A percentile compares a stretch with the other conserved stretches of the same genome.
These are phyloP conservation scores for Lithospermum erythrorhizon DNA, from an alignment of 257 asterid genomes.

Conservation along the genomic window DNA sequence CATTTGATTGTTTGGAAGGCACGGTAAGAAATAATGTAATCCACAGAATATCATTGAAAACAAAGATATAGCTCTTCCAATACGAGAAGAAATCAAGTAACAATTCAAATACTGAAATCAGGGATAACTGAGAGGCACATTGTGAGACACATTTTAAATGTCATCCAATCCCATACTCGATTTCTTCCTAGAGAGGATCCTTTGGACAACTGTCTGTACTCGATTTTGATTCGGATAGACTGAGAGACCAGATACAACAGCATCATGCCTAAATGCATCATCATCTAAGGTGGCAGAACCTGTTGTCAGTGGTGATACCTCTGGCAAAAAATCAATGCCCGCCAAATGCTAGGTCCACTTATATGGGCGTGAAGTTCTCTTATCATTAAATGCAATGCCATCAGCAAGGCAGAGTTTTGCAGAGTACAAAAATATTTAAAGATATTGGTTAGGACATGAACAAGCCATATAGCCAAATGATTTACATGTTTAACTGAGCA, in stretches of 20 bases:
- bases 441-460: slow-evolving; percentile 11
- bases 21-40: neutral
- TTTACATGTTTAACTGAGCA: too few relatives aligned
- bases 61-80: neutral
- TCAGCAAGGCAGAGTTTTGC: slow-evolving; percentile 65
- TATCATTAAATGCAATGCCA: slow-evolving; percentile 57
- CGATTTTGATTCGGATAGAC: slow-evolving; percentile 81
- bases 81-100: neutral
- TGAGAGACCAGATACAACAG: slow-evolving; percentile 56
- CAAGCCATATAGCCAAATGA: slow-evolving; percentile 11
- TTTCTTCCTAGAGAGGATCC: slow-evolving; percentile 76
- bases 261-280: slow-evolving; percentile 42
- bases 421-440: slow-evolving; percentile 42
- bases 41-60: neutral
- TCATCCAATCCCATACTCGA: slow-evolving; percentile 15
- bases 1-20: neutral
- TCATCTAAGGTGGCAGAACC: slow-evolving; percentile 35
- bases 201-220: slow-evolving; percentile 83
- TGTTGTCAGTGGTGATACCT: slow-evolving; percentile 66
- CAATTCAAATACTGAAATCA: neutral
- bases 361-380: slow-evolving; percentile 73
- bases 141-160: slow-evolving; percentile 2
- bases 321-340: slow-evolving; percentile 91
- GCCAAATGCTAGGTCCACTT: slow-evolving; percentile 99
- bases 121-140: neutral